A percentile compares a stretch with the other conserved stretches of the same genome.
Conservation (phyloP, 257 asterid species). For the Solanum ahanhuiri region DNA sequence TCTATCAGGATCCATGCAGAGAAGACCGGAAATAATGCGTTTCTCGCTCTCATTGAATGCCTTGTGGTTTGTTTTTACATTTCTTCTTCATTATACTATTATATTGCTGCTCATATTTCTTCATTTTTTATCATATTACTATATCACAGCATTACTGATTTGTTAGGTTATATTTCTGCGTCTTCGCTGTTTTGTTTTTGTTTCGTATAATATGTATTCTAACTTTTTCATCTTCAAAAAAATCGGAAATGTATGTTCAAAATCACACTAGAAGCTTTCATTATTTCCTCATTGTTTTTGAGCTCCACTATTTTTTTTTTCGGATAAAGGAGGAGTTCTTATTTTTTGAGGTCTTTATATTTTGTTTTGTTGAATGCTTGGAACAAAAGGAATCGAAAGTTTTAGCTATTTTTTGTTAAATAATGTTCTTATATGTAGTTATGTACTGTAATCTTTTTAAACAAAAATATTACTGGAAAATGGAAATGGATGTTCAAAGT, state of each 20-base stretch:
- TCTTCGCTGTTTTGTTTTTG: background rate
- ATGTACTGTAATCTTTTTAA: background rate
- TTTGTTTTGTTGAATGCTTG: background rate
- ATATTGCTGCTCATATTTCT: background rate
- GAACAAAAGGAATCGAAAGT: background rate
- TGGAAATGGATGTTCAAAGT: background rate
- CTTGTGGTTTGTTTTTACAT: slow-evolving; percentile 9
- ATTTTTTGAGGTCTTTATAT: background rate
- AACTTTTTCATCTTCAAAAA: background rate
- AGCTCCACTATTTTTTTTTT: background rate
- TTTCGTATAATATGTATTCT: background rate
- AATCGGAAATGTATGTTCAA: background rate
- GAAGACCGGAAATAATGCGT: slow-evolving; percentile 11
- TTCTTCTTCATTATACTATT: background rate
- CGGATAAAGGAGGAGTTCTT: no score
- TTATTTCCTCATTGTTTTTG: background rate
- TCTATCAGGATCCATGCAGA: slow-evolving; percentile 19
- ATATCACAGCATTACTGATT: background rate
- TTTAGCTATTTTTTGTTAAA: background rate
- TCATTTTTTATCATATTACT: background rate
- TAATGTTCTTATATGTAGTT: background rate
- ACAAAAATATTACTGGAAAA: background rate
- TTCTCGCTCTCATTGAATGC: slow-evolving; percentile 15
- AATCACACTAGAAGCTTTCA: background rate
- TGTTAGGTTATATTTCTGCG: background rate